Percentiles rank a stretch among this genome's conserved stretches.
Evolutionary conservation across 176 grass and related monocot genomes (phyloP).

Genomic region (Raddia distichophylla): DNA sequence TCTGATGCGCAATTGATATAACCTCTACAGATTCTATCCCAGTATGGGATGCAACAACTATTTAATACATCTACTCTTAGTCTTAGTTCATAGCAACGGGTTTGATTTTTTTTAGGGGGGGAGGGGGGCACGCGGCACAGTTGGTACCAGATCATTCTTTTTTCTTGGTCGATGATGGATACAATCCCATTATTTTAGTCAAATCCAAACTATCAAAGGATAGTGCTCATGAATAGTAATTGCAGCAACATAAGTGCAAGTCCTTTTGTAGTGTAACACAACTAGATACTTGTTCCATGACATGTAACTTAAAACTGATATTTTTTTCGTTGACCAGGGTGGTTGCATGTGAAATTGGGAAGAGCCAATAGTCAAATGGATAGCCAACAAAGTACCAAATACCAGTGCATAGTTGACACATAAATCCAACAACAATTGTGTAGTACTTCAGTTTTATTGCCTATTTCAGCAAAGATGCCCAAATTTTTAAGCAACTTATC

Average conservation of each 20-base stretch:
- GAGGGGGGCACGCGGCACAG: too few species aligned
- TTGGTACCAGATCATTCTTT: too few species aligned
- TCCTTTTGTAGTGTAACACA: too few species aligned
- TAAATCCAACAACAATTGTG: neutral
- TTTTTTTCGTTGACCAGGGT: neutral
- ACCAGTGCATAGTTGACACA: neutral
- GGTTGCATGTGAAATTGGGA: conserved; percentile 9
- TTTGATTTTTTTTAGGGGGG: too few species aligned
- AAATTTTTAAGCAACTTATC: conserved; percentile 3
- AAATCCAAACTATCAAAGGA: too few species aligned
- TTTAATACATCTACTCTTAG: neutral
- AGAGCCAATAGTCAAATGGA: conserved; percentile 12
- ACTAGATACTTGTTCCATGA: neutral
- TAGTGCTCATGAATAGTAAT: too few species aligned
- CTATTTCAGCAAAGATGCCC: neutral
- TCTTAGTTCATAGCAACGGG: neutral
- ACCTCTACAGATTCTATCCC: neutral
- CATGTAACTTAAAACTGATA: conserved; percentile 7
- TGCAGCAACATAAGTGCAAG: too few species aligned
- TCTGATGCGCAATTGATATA: conserved; percentile 2
- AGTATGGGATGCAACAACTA: neutral
- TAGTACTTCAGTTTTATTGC: neutral
- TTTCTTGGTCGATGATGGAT: too few species aligned
- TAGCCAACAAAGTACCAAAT: neutral
- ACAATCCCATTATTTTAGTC: too few species aligned